Percentiles rank a stretch among this genome's conserved stretches.
Evolutionary conservation across 768 basidiomycete species (phyloP).

Genomic region (Tricholoma hemisulphureum): DNA sequence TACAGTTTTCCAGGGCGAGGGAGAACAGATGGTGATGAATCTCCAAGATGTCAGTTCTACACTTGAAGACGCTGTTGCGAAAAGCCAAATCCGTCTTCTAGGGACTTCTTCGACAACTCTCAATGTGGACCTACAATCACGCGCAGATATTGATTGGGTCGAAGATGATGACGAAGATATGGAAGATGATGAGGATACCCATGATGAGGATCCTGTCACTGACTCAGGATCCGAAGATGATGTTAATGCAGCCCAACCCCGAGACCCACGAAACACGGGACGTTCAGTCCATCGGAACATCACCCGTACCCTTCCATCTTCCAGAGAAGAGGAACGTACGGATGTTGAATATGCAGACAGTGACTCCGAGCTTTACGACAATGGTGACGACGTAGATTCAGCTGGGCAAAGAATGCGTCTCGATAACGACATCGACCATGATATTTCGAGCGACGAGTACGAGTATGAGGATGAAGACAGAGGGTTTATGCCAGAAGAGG

Average conservation of each 20-base stretch:
- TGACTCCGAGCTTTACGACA: conserved; percentile 67
- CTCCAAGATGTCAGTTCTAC: conserved; percentile 84
- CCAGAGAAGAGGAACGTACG: conserved; percentile 33
- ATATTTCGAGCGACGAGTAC: conserved; percentile 47
- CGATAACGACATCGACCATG: conserved; percentile 45
- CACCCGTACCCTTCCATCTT: conserved; percentile 38
- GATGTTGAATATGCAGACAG: conserved; percentile 72
- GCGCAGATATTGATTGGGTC: conserved; percentile 29
- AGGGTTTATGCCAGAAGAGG: conserved; percentile 33
- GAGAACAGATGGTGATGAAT: conserved; percentile 97
- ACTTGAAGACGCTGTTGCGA: conserved; percentile 78
- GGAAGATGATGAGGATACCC: conserved; percentile 26
- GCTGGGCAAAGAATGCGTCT: conserved; percentile 19
- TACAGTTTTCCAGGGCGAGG: conserved; percentile 82
- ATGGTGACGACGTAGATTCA: conserved; percentile 32
- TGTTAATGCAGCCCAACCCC: conserved; percentile 18
- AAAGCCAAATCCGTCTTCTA: conserved; percentile 80
- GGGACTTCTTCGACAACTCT: conserved; percentile 77
- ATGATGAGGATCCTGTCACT: conserved; percentile 1
- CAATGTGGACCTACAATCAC: conserved; percentile 41
- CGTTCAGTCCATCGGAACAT: conserved; percentile 49
- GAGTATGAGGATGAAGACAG: conserved; percentile 32
- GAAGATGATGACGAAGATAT: conserved; percentile 32
- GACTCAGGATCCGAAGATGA: conserved; percentile 12
- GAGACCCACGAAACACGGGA: conserved; percentile 44